phyloP scores from a whole-genome alignment of 345 rosid genomes.

The Aquilaria malaccensis region DNA sequence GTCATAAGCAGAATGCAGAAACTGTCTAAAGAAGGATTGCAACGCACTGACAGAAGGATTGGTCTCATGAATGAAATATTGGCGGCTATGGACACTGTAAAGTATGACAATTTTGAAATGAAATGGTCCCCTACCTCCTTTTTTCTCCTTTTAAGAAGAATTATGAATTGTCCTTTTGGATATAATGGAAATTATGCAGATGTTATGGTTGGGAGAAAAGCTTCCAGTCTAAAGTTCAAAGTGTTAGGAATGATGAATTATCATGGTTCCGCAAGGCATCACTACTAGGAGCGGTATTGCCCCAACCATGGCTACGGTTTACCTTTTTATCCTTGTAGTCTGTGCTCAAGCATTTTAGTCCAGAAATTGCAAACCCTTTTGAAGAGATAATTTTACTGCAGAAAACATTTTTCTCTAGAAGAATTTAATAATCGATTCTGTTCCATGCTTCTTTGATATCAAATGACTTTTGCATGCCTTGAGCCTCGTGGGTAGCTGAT shows the following conservation, averaged over 20 bases:
- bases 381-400: too few species aligned
- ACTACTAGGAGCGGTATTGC: constrained; percentile 80
- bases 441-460: too few species aligned
- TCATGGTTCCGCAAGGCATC: constrained; percentile 97
- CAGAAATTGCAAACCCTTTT: not conserved
- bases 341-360: not conserved
- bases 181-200: constrained; percentile 35
- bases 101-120: constrained; percentile 41
- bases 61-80: constrained; percentile 97
- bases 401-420: not conserved
- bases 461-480: not conserved
- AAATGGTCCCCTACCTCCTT: not conserved
- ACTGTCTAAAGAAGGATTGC: constrained; percentile 88
- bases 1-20: constrained; percentile 91
- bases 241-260: constrained; percentile 73
- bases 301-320: constrained; percentile 12
- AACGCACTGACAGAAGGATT: constrained; percentile 94
- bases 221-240: constrained; percentile 83
- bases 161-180: not conserved
- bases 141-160: not conserved
- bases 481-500: constrained; percentile 1
- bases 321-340: not conserved
- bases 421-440: too few species aligned
- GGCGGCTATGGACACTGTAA: constrained; percentile 99
- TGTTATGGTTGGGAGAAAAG: constrained; percentile 99